Conservation (phyloP, 2,329 filamentous ascomycete genomes). For the Talaromyces marneffei region DNA sequence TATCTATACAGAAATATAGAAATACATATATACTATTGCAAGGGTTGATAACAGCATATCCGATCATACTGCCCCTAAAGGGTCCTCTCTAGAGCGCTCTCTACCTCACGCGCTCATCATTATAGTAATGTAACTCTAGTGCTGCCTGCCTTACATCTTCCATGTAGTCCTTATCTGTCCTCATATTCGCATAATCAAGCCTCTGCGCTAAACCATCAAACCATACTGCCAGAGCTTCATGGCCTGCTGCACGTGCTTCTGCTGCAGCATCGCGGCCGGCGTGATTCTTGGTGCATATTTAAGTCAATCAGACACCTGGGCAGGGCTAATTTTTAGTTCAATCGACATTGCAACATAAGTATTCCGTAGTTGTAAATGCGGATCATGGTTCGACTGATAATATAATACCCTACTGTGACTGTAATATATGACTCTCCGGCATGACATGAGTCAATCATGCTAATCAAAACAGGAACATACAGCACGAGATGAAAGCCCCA, state of each 20-base stretch:
- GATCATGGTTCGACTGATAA: background rate
- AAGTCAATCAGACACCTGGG: background rate
- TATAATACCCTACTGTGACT: background rate
- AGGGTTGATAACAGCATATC: no score
- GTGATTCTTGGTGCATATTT: background rate
- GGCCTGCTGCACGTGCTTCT: background rate
- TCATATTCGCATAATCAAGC: background rate
- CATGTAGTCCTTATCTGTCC: background rate
- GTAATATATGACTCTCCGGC: background rate
- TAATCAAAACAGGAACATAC: background rate
- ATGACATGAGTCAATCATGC: background rate
- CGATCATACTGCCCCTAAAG: no score
- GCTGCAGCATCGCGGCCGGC: background rate
- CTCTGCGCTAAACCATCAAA: background rate
- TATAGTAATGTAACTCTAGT: background rate
- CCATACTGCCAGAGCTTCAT: background rate
- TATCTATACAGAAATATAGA: no score
- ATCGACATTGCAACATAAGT: background rate
- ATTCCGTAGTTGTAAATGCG: background rate
- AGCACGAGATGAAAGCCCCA: background rate
- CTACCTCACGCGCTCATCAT: background rate
- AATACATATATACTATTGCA: no score
- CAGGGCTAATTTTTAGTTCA: background rate
- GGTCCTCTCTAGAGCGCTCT: no score
- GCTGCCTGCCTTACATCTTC: background rate